Evolutionary conservation across 2,329 filamentous ascomycete genomes (phyloP), one percentile per base, ranked within the genome.

Genomic region (Penicillium sp.): DNA sequence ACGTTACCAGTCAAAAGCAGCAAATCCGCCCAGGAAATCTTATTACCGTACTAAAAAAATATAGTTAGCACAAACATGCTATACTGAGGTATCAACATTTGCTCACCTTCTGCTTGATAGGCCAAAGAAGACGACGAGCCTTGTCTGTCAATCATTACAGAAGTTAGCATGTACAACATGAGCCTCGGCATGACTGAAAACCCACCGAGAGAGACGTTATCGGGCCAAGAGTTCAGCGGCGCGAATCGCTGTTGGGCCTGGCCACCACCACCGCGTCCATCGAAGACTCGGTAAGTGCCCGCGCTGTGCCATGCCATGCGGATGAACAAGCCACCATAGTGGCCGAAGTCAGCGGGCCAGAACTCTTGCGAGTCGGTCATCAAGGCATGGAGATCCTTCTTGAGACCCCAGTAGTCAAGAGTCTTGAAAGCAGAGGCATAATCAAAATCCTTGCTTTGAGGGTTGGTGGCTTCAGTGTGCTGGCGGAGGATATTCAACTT

Each of bases 271-370:
- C 89, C 89, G 57, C 89, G 88, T 36, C 88, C 88, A 63, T 92
- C 88, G 48, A 79, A 80, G 68, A 88, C 84, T 66, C 89, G 87
- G 77, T 92, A 91, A 47, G 88, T 92, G 56, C 89, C 89, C 24
- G 89, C 84, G 61, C 85, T 86, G 79, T 92, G 89, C 89, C 89
- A 92, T 56, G 88, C 86, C 86, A 92, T 86, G 54, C 89, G 87
- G 68, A 92, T 81, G 72, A 92, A 91, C 27, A 92, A 81, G 72
- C 88, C 88, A 61, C 88, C 88, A 64, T 92, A 92, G 79, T 91
- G 87, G 52, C 88, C 88, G 67, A 88, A 90, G 70, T 92, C 89
- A 31, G 89, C 89, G 1, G 89, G 89, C 89, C 89, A 92, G 84
- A 83, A 91, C 39, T 89, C 85, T 75, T 92, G 85, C 2, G 88